phyloP scores from a whole-genome alignment of 768 basidiomycete genomes.

The Naematelia encephala region DNA sequence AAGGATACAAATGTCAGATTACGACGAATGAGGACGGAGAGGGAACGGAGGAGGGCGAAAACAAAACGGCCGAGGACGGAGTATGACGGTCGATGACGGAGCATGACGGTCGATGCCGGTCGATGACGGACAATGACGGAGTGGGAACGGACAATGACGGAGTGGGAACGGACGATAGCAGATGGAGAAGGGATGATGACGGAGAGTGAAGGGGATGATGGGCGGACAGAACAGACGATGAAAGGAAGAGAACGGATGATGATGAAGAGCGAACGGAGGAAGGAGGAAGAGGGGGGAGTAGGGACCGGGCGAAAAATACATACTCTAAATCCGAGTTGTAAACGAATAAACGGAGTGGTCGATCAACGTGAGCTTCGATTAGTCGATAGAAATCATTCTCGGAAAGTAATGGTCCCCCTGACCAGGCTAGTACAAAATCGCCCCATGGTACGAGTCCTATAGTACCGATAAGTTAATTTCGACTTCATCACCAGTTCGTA shows the following conservation, averaged over 20 bases:
- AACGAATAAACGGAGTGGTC: constrained; percentile 88
- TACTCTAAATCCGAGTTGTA: constrained; percentile 97
- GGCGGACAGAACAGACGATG: too few species aligned
- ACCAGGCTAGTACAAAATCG: constrained; percentile 81
- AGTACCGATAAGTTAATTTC: background rate
- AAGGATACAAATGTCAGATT: background rate
- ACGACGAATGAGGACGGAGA: too few species aligned
- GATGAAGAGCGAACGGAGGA: background rate
- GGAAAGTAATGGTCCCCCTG: constrained; percentile 81
- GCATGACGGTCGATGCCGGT: too few species aligned
- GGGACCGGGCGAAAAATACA: constrained; percentile 44
- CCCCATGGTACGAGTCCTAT: constrained; percentile 83
- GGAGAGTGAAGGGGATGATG: constrained; percentile 11
- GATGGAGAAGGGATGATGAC: constrained; percentile 2
- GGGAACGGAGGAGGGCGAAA: too few species aligned
- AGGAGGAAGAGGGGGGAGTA: background rate
- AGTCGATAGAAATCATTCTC: constrained; percentile 97
- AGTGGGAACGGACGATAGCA: constrained; percentile 3
- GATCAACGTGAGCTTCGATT: constrained; percentile 89
- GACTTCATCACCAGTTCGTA: background rate
- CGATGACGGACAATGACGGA: too few species aligned
- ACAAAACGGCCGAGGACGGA: too few species aligned
- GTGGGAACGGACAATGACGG: constrained; percentile 4
- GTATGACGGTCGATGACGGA: constrained; percentile 14
- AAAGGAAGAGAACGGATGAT: background rate